Evolutionary conservation across 208 protist genomes (phyloP), one percentile per base, ranked within the genome.

Genomic region (Acanthamoeba triangularis): DNA sequence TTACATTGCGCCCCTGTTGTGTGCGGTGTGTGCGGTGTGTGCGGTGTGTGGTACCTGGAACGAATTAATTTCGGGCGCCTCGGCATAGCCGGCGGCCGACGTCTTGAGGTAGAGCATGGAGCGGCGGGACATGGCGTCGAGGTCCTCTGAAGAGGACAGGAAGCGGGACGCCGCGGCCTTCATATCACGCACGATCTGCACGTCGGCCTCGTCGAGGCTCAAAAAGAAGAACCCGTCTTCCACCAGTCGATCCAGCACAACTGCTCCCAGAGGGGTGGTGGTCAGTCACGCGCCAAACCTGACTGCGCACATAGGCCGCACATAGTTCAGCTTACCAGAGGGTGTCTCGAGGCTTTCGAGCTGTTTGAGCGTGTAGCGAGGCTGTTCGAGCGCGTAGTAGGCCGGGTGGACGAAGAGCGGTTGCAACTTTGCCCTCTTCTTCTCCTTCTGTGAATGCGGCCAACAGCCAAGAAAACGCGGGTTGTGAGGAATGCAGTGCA

Each of bases 51-150:
- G n/a, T n/a, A n/a, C n/a, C n/a, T n/a, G n/a, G n/a, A n/a, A n/a
- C n/a, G n/a, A n/a, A n/a, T n/a, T n/a, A n/a, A n/a, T n/a, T n/a
- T n/a, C n/a, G n/a, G n/a, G n/a, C n/a, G n/a, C n/a, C n/a, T 80
- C 69, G 16, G 69, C 69, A 80, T 80, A 80, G 69, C 69, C 69
- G 1, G 69, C 69, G 35, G 69, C 69, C 30, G 69, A 35, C 18
- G 69, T 80, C 33, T 80, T 80, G 69, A 80, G 30, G 69, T 80
- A 80, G 69, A 80, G 69, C 69, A 80, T 80, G 30, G 69, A 80
- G 37, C 69, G 69, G 14, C 69, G 69, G 13, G 69, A 33, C 69
- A 80, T 80, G 18, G 69, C 69, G 37, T 80, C 69, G n/a, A 80
- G 69, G 30, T 33, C 37, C 69, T 80, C 69, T 16, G 69, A 33